Conservation (phyloP, 1,139 yeast genomes). For the Magnusiomyces fungicola region DNA sequence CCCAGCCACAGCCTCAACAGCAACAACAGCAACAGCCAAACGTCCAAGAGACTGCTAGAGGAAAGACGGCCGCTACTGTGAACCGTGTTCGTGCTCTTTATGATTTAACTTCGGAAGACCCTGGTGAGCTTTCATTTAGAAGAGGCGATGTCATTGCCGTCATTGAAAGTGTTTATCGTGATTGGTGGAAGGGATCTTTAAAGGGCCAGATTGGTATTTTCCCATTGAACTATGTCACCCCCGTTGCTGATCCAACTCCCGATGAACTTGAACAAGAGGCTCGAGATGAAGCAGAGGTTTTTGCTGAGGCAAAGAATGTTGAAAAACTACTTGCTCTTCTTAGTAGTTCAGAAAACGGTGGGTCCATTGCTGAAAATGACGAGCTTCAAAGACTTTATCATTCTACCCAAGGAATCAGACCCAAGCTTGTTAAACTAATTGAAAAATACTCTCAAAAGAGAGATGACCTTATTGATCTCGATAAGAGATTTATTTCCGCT, state of each 20-base stretch:
- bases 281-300: conserved; percentile 39
- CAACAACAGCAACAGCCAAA: conserved; percentile 15
- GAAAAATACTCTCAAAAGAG: conserved; percentile 69
- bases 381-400: conserved; percentile 54
- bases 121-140: conserved; percentile 38
- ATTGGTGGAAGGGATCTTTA: conserved; percentile 93
- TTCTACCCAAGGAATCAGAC: conserved; percentile 62
- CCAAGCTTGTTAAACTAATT: conserved; percentile 61
- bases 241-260: conserved; percentile 59
- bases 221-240: conserved; percentile 87
- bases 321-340: conserved; percentile 59
- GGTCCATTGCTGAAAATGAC: conserved; percentile 34
- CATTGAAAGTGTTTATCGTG: conserved; percentile 79
- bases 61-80: conserved; percentile 38
- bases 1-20: conserved; percentile 14
- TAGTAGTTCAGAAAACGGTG: conserved; percentile 34
- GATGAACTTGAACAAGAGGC: conserved; percentile 42
- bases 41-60: conserved; percentile 13
- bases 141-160: conserved; percentile 55
- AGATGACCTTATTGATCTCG: conserved; percentile 65
- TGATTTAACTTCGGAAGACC: conserved; percentile 58
- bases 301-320: conserved; percentile 47
- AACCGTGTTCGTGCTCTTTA: conserved; percentile 77
- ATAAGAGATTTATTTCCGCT: conserved; percentile 62
- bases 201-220: conserved; percentile 82